A percentile compares a stretch with the other conserved stretches of the same genome.
Evolutionary conservation across 306 rosid genomes (phyloP).

Genomic region (Dryas alaskensis): DNA sequence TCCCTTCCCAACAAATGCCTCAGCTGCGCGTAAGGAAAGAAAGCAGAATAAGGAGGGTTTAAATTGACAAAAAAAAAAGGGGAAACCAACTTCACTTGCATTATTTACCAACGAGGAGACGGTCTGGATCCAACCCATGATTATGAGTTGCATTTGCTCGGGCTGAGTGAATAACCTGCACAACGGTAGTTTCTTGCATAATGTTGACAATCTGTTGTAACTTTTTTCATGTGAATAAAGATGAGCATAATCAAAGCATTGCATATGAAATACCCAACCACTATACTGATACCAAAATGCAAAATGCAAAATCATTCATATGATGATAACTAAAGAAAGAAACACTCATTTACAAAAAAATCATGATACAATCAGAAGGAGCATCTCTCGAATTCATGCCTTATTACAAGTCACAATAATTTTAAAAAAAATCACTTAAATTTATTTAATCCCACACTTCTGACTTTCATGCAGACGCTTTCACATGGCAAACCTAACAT

Average conservation of each 20-base stretch:
- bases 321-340: neutral
- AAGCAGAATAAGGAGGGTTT: slow-evolving; percentile 21
- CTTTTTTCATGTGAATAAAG: neutral
- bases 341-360: neutral
- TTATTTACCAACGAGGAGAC: slow-evolving; percentile 77
- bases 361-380: neutral
- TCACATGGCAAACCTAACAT: neutral
- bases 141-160: slow-evolving; percentile 89
- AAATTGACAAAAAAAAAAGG: neutral
- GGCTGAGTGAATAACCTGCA: slow-evolving; percentile 90
- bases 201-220: neutral
- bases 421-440: neutral
- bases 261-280: neutral
- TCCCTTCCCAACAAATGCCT: slow-evolving; percentile 90
- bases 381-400: neutral
- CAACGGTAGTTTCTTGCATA: neutral
- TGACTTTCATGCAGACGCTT: neutral
- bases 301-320: neutral
- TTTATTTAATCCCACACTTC: neutral
- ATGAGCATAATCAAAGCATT: neutral
- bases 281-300: neutral
- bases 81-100: slow-evolving; percentile 19
- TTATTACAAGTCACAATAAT: neutral
- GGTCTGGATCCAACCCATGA: slow-evolving; percentile 79
- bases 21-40: slow-evolving; percentile 48